A percentile compares a stretch with the other conserved stretches of the same genome.
Conservation (phyloP, 768 basidiomycete genomes). For the Chalciporus piperatus region DNA sequence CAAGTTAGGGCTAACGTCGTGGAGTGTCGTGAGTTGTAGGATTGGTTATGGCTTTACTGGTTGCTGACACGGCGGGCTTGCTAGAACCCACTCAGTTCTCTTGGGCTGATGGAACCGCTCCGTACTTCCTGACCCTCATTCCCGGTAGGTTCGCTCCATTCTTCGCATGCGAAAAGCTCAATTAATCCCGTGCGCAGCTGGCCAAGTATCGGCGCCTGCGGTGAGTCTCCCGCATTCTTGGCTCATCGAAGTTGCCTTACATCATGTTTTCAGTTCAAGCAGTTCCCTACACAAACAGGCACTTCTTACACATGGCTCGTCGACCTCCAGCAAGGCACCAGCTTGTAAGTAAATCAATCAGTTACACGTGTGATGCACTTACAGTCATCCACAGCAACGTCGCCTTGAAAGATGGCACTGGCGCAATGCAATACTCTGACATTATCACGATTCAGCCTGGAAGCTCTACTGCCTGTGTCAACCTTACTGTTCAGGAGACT, state of each 20-base stretch:
- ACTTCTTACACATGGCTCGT: conserved; percentile 53
- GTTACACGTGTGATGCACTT: neutral
- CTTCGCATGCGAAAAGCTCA: neutral
- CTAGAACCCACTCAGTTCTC: conserved; percentile 58
- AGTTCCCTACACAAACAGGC: conserved; percentile 46
- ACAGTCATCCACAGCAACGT: conserved; percentile 42
- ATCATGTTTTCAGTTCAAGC: conserved; percentile 44
- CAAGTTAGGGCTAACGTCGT: conserved; percentile 37
- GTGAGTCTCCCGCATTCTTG: conserved; percentile 34
- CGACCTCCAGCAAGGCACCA: conserved; percentile 41
- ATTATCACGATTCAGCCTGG: conserved; percentile 43
- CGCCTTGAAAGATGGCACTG: conserved; percentile 56
- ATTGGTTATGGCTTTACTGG: neutral
- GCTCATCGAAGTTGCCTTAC: neutral
- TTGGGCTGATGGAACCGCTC: conserved; percentile 51
- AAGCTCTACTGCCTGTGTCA: conserved; percentile 31
- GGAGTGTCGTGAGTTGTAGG: conserved; percentile 46
- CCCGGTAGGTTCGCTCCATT: conserved; percentile 46
- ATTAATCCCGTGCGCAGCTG: conserved; percentile 37
- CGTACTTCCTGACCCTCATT: conserved; percentile 59
- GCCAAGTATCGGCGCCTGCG: conserved; percentile 48
- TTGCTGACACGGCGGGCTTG: conserved; percentile 4
- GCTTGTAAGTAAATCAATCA: conserved; percentile 41
- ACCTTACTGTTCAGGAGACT: conserved; percentile 15
- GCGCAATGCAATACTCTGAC: conserved; percentile 50